A percentile compares a stretch with the other conserved stretches of the same genome.
Evolutionary conservation across 2,329 filamentous ascomycete species (phyloP).

Genomic region (Colletotrichum camelliae): DNA sequence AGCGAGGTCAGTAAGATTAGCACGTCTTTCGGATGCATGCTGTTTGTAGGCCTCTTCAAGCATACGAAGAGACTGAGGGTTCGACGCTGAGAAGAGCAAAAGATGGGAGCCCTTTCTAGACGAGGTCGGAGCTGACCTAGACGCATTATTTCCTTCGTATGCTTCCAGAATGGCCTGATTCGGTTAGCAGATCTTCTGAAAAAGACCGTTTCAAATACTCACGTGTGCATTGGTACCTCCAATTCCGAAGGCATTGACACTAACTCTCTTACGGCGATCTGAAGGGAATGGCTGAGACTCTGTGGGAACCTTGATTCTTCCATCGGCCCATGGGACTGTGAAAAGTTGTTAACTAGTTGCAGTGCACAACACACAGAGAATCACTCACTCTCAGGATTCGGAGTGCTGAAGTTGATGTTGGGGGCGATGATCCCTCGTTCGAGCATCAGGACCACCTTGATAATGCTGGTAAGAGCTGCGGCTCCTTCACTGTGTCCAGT

Average conservation of each 20-base stretch:
- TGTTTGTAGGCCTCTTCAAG: slow-evolving; percentile 16
- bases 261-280: slow-evolving; percentile 28
- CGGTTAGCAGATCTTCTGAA: neutral
- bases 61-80: slow-evolving; percentile 19
- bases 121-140: neutral
- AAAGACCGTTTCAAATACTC: neutral
- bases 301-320: slow-evolving; percentile 28
- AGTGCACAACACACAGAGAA: neutral
- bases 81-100: slow-evolving; percentile 21
- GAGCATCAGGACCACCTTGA: slow-evolving; percentile 35
- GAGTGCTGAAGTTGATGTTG: slow-evolving; percentile 12
- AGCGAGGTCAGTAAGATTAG: slow-evolving; percentile 25
- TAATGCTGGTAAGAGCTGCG: slow-evolving; percentile 31
- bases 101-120: neutral
- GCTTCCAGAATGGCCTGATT: neutral
- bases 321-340: slow-evolving; percentile 9
- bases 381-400: neutral
- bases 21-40: slow-evolving; percentile 21
- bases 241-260: slow-evolving; percentile 41
- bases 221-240: slow-evolving; percentile 27
- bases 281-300: slow-evolving; percentile 29
- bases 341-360: neutral
- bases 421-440: slow-evolving; percentile 3
- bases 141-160: neutral
- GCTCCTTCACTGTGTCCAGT: slow-evolving; percentile 41